phyloP scores from a whole-genome alignment of 306 rosid genomes.

The Pueraria montana region DNA sequence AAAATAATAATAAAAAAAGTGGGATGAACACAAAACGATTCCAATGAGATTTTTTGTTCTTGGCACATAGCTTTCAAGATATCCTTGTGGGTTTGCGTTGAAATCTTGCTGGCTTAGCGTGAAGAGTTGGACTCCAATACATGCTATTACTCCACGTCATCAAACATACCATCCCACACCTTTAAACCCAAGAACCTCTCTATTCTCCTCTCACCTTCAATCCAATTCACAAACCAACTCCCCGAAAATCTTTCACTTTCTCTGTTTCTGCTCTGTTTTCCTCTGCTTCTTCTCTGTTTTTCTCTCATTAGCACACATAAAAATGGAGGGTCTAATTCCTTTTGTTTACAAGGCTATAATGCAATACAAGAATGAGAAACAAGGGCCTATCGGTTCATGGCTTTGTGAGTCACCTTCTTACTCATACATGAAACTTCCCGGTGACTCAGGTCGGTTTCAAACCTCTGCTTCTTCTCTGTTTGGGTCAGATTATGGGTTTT shows the following conservation, averaged over 20 bases:
- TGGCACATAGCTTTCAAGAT: slow-evolving; percentile 61
- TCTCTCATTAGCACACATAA: neutral
- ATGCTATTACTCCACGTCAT: slow-evolving; percentile 71
- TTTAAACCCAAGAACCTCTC: slow-evolving; percentile 49
- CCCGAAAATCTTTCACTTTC: slow-evolving; percentile 44
- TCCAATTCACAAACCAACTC: slow-evolving; percentile 48
- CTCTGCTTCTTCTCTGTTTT: neutral
- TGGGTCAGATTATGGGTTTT: slow-evolving; percentile 39
- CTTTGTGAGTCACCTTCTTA: slow-evolving; percentile 76
- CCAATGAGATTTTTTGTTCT: slow-evolving; percentile 29
- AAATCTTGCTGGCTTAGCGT: slow-evolving; percentile 71
- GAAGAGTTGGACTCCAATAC: slow-evolving; percentile 65
- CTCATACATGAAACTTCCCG: slow-evolving; percentile 65
- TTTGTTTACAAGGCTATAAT: slow-evolving; percentile 80
- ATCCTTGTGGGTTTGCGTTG: slow-evolving; percentile 66
- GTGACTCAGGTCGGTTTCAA: slow-evolving; percentile 66
- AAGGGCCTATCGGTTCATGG: slow-evolving; percentile 67
- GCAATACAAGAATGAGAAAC: slow-evolving; percentile 74
- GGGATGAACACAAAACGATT: slow-evolving; percentile 42
- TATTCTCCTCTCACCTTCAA: slow-evolving; percentile 49
- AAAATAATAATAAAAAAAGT: slow-evolving; percentile 8
- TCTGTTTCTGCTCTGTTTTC: slow-evolving; percentile 24
- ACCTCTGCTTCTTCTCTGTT: slow-evolving; percentile 47
- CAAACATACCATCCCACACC: slow-evolving; percentile 31
- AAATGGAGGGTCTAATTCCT: slow-evolving; percentile 96